phyloP scores from a whole-genome alignment of 176 grass and related monocot species.

The Aegilops longissima region DNA sequence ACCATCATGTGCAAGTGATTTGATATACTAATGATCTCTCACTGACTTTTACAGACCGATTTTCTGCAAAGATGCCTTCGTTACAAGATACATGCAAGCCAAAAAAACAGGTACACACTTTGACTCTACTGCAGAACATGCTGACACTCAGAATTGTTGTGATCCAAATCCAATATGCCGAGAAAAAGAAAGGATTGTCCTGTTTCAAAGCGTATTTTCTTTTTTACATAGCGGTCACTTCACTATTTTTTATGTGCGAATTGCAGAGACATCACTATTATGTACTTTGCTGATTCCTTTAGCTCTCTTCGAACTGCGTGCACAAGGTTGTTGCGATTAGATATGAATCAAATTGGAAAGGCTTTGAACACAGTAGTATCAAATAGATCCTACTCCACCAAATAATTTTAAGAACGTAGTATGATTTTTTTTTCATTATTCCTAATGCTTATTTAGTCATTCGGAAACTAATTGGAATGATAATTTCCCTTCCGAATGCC shows the following conservation, averaged over 20 bases:
- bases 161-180: conserved; percentile 9
- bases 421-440: neutral
- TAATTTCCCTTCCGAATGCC: neutral
- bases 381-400: neutral
- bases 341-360: neutral
- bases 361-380: neutral
- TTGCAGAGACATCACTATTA: neutral
- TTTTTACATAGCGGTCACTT: neutral
- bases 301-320: neutral
- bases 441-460: neutral
- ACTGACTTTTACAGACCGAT: conserved; percentile 54
- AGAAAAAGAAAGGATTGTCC: conserved; percentile 3
- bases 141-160: neutral
- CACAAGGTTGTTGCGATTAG: neutral
- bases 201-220: neutral
- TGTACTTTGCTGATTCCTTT: neutral
- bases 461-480: neutral
- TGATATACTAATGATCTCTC: conserved; percentile 23
- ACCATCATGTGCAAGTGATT: conserved; percentile 29
- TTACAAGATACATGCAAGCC: conserved; percentile 82
- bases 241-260: no score
- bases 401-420: neutral
- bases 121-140: neutral
- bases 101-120: conserved; percentile 74
- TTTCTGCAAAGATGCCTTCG: conserved; percentile 93